These are phyloP conservation scores for Pseudonitzschia pungens DNA, from an alignment of 108 stramenopile genomes.

Conservation along the genomic window DNA sequence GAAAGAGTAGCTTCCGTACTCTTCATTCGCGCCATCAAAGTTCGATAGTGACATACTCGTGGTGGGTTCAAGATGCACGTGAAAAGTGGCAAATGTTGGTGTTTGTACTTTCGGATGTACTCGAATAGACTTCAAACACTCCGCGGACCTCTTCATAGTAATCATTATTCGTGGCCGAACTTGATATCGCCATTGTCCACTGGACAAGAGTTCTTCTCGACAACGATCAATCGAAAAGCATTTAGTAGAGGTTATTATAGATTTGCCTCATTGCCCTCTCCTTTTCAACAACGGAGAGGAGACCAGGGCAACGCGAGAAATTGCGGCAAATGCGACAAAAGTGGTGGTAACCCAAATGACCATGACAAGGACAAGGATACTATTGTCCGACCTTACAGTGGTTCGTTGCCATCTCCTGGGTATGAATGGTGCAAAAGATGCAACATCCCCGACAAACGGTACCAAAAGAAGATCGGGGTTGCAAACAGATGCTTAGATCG, in stretches of 20 bases:
- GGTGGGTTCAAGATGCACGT: not conserved
- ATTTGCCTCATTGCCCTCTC: not conserved
- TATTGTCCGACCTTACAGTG: constrained; percentile 30
- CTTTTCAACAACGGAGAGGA: not conserved
- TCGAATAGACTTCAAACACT: not conserved
- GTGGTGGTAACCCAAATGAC: not conserved
- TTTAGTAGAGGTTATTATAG: not conserved
- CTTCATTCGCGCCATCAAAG: no score
- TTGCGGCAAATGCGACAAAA: not conserved
- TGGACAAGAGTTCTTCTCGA: not conserved
- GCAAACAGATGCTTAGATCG: constrained; percentile 24
- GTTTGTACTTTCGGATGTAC: not conserved
- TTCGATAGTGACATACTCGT: no score
- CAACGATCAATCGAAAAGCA: not conserved
- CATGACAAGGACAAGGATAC: not conserved
- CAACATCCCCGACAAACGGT: constrained; percentile 27
- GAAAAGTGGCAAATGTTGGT: not conserved
- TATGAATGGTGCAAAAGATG: constrained; percentile 40
- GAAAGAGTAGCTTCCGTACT: no score
- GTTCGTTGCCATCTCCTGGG: constrained; percentile 22
- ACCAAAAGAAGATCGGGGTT: constrained; percentile 20
- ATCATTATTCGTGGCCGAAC: not conserved
- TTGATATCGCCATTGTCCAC: not conserved
- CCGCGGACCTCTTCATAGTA: not conserved
- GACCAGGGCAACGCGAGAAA: not conserved